Evolutionary conservation across 2,329 filamentous ascomycete species (phyloP).

Genomic region (Grosmannia penicillata): DNA sequence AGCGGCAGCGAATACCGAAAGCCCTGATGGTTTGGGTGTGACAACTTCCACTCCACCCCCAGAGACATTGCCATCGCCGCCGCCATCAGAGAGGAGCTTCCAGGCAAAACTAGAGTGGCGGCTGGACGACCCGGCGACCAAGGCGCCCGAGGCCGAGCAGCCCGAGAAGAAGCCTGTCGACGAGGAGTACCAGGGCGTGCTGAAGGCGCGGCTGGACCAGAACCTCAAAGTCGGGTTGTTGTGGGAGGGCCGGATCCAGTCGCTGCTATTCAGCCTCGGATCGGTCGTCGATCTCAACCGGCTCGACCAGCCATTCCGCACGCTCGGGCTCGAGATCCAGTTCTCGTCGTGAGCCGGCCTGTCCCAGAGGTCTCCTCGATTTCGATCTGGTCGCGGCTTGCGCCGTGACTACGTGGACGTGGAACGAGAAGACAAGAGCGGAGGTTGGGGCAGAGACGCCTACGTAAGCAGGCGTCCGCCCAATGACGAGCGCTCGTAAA

Average conservation of each 20-base stretch:
- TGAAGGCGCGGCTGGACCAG: conserved; percentile 84
- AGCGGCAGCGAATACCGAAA: neutral
- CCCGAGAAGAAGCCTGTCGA: conserved; percentile 21
- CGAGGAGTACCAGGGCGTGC: conserved; percentile 64
- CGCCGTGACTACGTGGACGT: too few relatives aligned
- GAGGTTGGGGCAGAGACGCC: too few relatives aligned
- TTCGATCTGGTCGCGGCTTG: too few relatives aligned
- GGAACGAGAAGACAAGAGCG: too few relatives aligned
- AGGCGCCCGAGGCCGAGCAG: conserved; percentile 4
- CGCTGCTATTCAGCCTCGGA: conserved; percentile 80
- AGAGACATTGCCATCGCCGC: neutral
- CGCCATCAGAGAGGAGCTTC: conserved; percentile 22
- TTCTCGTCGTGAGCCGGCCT: conserved; percentile 54
- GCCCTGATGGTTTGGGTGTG: too few relatives aligned
- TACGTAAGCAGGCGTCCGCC: too few relatives aligned
- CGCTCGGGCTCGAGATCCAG: conserved; percentile 64
- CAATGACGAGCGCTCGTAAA: too few relatives aligned
- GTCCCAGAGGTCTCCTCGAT: too few relatives aligned
- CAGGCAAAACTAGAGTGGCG: conserved; percentile 35
- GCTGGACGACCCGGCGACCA: conserved; percentile 17
- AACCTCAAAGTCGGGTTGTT: conserved; percentile 71
- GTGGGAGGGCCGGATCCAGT: conserved; percentile 90
- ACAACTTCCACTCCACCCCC: too few relatives aligned
- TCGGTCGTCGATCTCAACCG: conserved; percentile 69
- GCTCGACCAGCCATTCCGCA: conserved; percentile 62